Percentiles rank a stretch among this genome's conserved stretches.
Conservation (phyloP, 805 yeast species). For the Nakazawaea ishiwadae region DNA sequence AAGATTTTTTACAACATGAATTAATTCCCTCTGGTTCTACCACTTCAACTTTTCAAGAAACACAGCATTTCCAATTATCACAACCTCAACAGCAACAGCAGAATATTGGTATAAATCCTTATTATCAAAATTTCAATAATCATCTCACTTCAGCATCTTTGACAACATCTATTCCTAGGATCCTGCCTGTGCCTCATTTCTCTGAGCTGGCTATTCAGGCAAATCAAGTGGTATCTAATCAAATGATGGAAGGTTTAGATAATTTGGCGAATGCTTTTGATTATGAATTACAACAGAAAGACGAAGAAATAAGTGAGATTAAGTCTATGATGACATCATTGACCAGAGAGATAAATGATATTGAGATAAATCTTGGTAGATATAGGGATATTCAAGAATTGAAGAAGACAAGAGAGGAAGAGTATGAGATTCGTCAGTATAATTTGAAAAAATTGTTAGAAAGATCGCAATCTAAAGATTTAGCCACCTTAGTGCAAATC, state of each 20-base stretch:
- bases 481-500: constrained; percentile 37
- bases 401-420: constrained; percentile 14
- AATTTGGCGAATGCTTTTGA: constrained; percentile 50
- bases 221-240: constrained; percentile 44
- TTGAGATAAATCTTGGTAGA: constrained; percentile 24
- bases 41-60: constrained; percentile 5
- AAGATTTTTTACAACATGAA: constrained; percentile 27
- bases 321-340: constrained; percentile 23
- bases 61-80: constrained; percentile 10
- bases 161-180: constrained; percentile 13
- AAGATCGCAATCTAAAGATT: constrained; percentile 38
- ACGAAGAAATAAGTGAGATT: constrained; percentile 29
- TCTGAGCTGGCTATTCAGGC: constrained; percentile 54
- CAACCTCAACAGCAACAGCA: constrained; percentile 4
- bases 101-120: constrained; percentile 13
- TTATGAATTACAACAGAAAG: constrained; percentile 40
- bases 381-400: constrained; percentile 24
- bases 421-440: constrained; percentile 3
- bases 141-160: constrained; percentile 11
- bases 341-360: constrained; percentile 27
- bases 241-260: constrained; percentile 44
- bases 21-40: constrained; percentile 19
- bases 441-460: constrained; percentile 27
- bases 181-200: constrained; percentile 32
- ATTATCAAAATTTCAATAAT: constrained; percentile 15